phyloP scores from a whole-genome alignment of 228 moss, liverwort and hornwort species.

The Sphagnum magellanicum region DNA sequence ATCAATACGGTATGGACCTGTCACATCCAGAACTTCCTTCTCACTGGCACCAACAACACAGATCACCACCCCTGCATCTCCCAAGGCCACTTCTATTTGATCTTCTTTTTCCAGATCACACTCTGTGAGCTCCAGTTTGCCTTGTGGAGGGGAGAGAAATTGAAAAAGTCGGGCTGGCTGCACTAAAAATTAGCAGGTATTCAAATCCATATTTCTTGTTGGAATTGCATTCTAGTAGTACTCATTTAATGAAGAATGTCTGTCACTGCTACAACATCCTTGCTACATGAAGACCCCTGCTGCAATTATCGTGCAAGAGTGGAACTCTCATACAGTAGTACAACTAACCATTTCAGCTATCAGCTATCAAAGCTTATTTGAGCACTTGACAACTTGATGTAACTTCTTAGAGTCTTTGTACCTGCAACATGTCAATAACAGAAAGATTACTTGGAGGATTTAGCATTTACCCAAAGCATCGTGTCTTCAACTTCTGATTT shows the following conservation, averaged over 20 bases:
- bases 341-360: too few relatives aligned
- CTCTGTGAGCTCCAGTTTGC: constrained; percentile 59
- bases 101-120: constrained; percentile 51
- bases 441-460: not conserved
- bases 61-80: constrained; percentile 74
- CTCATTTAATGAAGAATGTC: too few relatives aligned
- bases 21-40: constrained; percentile 60
- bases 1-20: constrained; percentile 76
- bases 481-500: constrained; percentile 1
- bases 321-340: too few relatives aligned
- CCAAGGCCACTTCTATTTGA: constrained; percentile 50
- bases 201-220: too few relatives aligned
- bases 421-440: too few relatives aligned
- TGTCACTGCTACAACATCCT: too few relatives aligned
- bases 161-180: constrained; percentile 46
- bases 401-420: too few relatives aligned
- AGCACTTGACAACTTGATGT: too few relatives aligned
- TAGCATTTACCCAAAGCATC: constrained; percentile 6
- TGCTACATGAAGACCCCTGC: too few relatives aligned
- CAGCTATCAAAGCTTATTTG: too few relatives aligned
- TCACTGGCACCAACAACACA: constrained; percentile 82
- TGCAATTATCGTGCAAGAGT: too few relatives aligned
- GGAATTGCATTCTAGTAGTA: too few relatives aligned
- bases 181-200: constrained; percentile 2
- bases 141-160: constrained; percentile 28